phyloP scores from a whole-genome alignment of 352 stramenopile species.

The Phytophthora pinifolia region DNA sequence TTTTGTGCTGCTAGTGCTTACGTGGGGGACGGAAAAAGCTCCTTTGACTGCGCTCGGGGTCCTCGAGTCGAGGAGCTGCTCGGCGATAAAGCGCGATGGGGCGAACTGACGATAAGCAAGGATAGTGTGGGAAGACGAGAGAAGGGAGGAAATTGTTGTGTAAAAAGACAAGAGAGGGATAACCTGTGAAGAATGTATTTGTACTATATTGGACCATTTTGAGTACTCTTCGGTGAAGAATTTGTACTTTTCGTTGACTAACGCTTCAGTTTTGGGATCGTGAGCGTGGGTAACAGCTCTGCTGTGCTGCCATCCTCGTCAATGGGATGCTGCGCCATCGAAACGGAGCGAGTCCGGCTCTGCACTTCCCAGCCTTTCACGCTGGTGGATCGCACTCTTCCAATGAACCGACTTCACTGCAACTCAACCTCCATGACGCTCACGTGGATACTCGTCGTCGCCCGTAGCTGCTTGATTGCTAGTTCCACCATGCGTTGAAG shows the following conservation, averaged over 20 bases:
- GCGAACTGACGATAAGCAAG: conserved; percentile 19
- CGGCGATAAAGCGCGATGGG: not conserved
- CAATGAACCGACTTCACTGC: not conserved
- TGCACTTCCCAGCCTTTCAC: conserved; percentile 13
- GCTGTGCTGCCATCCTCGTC: conserved; percentile 3
- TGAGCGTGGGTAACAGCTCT: too few relatives aligned
- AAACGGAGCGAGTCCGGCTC: conserved; percentile 4
- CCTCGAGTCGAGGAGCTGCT: too few relatives aligned
- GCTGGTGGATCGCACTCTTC: too few relatives aligned
- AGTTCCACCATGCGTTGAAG: conserved; percentile 57
- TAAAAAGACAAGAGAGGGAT: too few relatives aligned
- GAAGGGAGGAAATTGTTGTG: not conserved
- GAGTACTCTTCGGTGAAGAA: not conserved
- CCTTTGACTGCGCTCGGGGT: conserved; percentile 9
- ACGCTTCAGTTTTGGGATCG: too few relatives aligned
- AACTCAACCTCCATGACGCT: conserved; percentile 19
- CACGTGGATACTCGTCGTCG: conserved; percentile 25
- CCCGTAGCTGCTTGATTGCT: conserved; percentile 43
- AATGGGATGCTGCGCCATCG: conserved; percentile 22
- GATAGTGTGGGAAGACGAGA: conserved; percentile 24
- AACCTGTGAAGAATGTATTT: not conserved
- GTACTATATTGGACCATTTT: not conserved
- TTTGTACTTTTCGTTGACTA: too few relatives aligned
- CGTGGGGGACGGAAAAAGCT: not conserved
- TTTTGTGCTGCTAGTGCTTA: conserved; percentile 15